Conservation (phyloP, 176 grass and related monocot species). For the Phragmites australis region DNA sequence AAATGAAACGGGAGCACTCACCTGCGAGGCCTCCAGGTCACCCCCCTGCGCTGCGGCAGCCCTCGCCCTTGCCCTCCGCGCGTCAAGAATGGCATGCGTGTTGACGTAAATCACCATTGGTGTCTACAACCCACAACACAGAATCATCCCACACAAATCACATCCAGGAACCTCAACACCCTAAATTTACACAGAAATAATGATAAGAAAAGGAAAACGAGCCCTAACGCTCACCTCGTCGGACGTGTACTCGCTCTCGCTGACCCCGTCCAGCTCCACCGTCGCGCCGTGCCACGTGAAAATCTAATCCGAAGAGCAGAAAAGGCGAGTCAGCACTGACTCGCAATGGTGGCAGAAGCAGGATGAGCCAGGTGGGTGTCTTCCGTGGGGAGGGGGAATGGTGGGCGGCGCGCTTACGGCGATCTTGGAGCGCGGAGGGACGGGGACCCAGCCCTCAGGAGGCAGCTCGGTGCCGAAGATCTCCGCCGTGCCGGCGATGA, state of each 20-base stretch:
- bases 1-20: slow-evolving; percentile 8
- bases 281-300: slow-evolving; percentile 95
- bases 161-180: neutral
- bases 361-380: neutral
- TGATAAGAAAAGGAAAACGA: neutral
- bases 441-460: slow-evolving; percentile 74
- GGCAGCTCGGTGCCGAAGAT: slow-evolving; percentile 91
- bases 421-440: slow-evolving; percentile 79
- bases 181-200: slow-evolving; percentile 1
- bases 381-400: neutral
- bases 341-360: neutral
- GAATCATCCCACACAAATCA: neutral
- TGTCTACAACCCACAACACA: slow-evolving; percentile 44
- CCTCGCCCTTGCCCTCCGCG: slow-evolving; percentile 59
- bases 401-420: slow-evolving; percentile 43
- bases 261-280: slow-evolving; percentile 74
- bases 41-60: slow-evolving; percentile 49
- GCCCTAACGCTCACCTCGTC: slow-evolving; percentile 57
- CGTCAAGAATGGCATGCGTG: slow-evolving; percentile 72
- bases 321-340: neutral
- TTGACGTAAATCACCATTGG: slow-evolving; percentile 90
- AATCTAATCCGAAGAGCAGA: slow-evolving; percentile 42
- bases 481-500: slow-evolving; percentile 80
- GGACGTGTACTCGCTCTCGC: slow-evolving; percentile 84
- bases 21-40: slow-evolving; percentile 59